Evolutionary conservation across 352 stramenopile species (phyloP).

Genomic region (Phytophthora pisi): DNA sequence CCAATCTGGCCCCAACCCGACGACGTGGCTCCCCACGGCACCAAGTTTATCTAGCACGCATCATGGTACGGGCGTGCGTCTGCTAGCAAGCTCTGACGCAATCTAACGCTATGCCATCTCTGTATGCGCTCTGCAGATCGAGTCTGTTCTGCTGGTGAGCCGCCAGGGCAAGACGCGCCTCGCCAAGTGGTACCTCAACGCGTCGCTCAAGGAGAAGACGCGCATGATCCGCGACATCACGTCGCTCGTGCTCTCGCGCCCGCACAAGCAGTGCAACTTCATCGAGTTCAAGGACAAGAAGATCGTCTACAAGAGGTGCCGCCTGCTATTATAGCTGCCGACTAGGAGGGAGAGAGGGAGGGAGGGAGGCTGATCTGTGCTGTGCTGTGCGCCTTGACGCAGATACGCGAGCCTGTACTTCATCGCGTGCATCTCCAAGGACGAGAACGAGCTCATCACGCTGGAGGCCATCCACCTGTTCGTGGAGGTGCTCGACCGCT

Average conservation of each 20-base stretch:
- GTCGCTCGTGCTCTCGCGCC: slow-evolving; percentile 84
- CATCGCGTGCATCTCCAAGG: slow-evolving; percentile 94
- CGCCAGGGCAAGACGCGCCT: slow-evolving; percentile 93
- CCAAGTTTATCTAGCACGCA: no score
- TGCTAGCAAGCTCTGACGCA: background rate
- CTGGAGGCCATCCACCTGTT: slow-evolving; percentile 98
- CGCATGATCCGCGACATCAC: slow-evolving; percentile 91
- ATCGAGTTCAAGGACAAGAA: slow-evolving; percentile 99
- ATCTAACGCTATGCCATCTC: background rate
- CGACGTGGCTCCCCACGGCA: background rate
- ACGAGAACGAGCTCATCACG: slow-evolving; percentile 98
- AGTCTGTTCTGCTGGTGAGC: slow-evolving; percentile 89
- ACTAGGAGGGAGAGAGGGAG: background rate
- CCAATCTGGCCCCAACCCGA: background rate
- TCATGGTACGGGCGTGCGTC: slow-evolving; percentile 21
- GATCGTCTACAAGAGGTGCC: slow-evolving; percentile 96
- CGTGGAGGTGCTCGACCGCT: slow-evolving; percentile 97
- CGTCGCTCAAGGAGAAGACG: slow-evolving; percentile 83
- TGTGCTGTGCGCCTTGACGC: slow-evolving; percentile 7
- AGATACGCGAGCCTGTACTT: slow-evolving; percentile 98
- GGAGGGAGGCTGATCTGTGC: background rate
- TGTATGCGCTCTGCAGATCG: slow-evolving; percentile 66
- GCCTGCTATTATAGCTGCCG: background rate
- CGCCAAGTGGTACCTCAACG: slow-evolving; percentile 90
- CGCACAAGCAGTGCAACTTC: slow-evolving; percentile 92